Evolutionary conservation across 2,329 filamentous ascomycete genomes (phyloP), one percentile per base, ranked within the genome.

Genomic region (Colletotrichum graminicola): DNA sequence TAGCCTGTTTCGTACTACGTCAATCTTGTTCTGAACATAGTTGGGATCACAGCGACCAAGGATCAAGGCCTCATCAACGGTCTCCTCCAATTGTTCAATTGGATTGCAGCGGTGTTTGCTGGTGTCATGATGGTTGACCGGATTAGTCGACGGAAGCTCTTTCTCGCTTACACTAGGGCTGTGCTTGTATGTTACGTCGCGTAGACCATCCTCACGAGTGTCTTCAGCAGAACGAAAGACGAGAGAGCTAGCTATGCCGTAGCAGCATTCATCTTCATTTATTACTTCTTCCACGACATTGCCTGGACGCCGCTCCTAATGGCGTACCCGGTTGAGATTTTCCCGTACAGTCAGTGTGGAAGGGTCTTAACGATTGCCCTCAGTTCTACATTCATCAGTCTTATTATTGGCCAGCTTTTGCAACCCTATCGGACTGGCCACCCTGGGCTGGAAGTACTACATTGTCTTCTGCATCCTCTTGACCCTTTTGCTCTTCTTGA

Each of bases 91-190:
- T 34, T 69, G 18, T 72, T 65, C 55, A 72, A 72, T 66, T 69
- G 66, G 61, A 16, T 68, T 2, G 66, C 66, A 2, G 66, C 70
- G 23, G 62, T 69, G 1, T 65, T 69, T 23, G 67, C 67, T 3
- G 84, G 84, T 62, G 81, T 86, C 69, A 76, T 78, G 43, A 76
- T 84, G 55, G 76, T 87, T 56, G 85, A 88, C 75, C 81, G 78
- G n/a, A 75, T 75, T 18, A 73, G 74, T 29, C 74, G 74, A 23
- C 56, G 85, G 64, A 86, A 84, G 75, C 80, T 85, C 3, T 79
- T 88, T 18, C 81, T 87, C 55, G 79, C 80, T 52, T 80, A 79
- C 5, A 80, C 80, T 14, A 75, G 71, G 11, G 75, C 74, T 18
- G 73, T 78, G 41, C 75, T 61, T 23, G 75, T 73, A 26, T 73